Base-by-base conservation (phyloP, 2,329 filamentous ascomycete genomes). In the Paraphaeosphaeria minitans region DNA sequence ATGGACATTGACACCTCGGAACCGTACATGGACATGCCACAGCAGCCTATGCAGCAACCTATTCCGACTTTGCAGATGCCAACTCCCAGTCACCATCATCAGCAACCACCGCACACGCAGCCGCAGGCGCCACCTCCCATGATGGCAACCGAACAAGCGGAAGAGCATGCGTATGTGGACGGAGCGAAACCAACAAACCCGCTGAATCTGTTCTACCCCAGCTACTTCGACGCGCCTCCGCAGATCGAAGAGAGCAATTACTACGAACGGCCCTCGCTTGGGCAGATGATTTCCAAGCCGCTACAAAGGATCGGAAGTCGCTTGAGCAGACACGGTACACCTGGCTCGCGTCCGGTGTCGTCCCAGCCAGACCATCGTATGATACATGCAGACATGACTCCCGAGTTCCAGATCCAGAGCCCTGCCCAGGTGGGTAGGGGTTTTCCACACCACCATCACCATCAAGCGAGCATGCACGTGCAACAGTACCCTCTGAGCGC, bases 161-260 rank as follows among this genome's bases (percentile, higher is more conserved):
- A 63, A n/a, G 51, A 50, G 14, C 24, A 58, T 19, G 56, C 29
- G 0, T 75, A 68, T 55, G 63, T 68, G 21, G 72, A 75, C n/a
- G 66, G 68, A n/a, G 63, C 57, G 19, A 75, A 72, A 8, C 49
- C 69, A 1, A 56, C 68, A 14, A 74, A 75, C 37, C 74, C 74
- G 5, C 59, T 77, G 4, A 70, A 62, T 6, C 67, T 65, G 61
- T 68, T 68, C 39, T 76, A 75, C 46, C 73, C 73, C 1, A 76
- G 70, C 54, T 77, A 77, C 56, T 75, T 74, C 42, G 74, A 73
- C 43, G 60, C 66, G 5, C 66, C 73, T 16, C 73, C 73, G 1
- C 66, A 69, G 14, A 74, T 76, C 43, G 73, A 76, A 53, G 73
- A 76, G 49, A 75, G 72, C 2, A 67, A 66, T 35, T 76, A 75